Evolutionary conservation across 2,329 filamentous ascomycete species (phyloP).

Genomic region (Epichloe bromicola): DNA sequence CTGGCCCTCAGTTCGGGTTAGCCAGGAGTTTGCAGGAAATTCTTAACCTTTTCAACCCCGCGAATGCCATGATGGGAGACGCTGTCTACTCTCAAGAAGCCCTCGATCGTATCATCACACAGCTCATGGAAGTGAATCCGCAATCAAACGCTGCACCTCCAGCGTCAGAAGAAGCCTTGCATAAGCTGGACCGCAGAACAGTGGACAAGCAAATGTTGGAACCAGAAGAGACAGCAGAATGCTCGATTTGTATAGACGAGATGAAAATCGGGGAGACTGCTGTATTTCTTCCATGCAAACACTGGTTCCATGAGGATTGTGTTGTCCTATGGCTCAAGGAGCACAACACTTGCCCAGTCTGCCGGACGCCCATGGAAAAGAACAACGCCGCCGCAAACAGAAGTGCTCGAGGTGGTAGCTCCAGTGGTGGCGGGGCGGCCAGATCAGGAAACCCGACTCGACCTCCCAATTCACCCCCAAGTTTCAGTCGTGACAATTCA

Average conservation of each 20-base stretch:
- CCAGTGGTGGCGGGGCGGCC: background rate
- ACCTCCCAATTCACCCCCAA: background rate
- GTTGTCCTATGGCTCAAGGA: conserved; percentile 74
- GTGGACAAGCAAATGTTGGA: conserved; percentile 58
- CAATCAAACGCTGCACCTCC: conserved; percentile 69
- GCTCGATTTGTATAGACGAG: conserved; percentile 89
- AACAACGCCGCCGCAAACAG: conserved; percentile 10
- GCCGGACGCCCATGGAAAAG: conserved; percentile 46
- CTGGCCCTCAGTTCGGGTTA: conserved; percentile 10
- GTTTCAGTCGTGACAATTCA: background rate
- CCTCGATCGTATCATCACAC: conserved; percentile 74
- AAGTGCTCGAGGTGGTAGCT: conserved; percentile 1
- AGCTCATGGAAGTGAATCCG: conserved; percentile 74
- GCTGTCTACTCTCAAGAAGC: conserved; percentile 86
- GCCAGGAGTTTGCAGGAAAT: conserved; percentile 35
- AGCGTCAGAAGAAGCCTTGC: conserved; percentile 63
- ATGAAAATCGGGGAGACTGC: conserved; percentile 62
- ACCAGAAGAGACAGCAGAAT: conserved; percentile 59
- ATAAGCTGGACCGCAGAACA: conserved; percentile 55
- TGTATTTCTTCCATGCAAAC: conserved; percentile 68
- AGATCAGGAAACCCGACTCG: background rate
- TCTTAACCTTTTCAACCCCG: conserved; percentile 39
- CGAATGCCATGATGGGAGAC: conserved; percentile 52
- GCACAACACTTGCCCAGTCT: conserved; percentile 87
- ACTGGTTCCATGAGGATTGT: conserved; percentile 86